A percentile compares a stretch with the other conserved stretches of the same genome.
phyloP scores from a whole-genome alignment of 2,329 filamentous ascomycete genomes.

The Curvularia hawaiiensis region DNA sequence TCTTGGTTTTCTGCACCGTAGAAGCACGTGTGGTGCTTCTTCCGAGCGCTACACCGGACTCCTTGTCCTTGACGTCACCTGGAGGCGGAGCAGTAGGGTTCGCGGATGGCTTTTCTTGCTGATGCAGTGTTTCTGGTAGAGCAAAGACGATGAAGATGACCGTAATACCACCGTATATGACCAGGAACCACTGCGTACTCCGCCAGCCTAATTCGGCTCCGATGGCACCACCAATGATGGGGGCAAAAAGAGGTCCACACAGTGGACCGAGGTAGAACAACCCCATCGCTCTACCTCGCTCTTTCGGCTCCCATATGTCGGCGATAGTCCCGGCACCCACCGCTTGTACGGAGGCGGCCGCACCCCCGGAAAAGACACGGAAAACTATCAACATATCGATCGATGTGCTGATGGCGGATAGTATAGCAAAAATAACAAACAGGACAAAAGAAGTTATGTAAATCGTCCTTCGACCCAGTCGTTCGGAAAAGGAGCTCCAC shows the following conservation, averaged over 20 bases:
- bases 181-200: constrained; percentile 49
- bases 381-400: constrained; percentile 48
- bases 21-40: constrained; percentile 43
- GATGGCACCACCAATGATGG: constrained; percentile 47
- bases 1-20: constrained; percentile 40
- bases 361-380: constrained; percentile 44
- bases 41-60: constrained; percentile 23
- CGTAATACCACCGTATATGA: constrained; percentile 44
- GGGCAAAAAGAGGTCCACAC: constrained; percentile 46
- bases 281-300: constrained; percentile 47
- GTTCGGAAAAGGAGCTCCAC: constrained; percentile 49
- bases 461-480: constrained; percentile 43
- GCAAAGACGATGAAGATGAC: constrained; percentile 41
- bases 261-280: constrained; percentile 48
- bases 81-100: neutral
- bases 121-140: constrained; percentile 43
- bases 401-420: constrained; percentile 42
- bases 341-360: constrained; percentile 46
- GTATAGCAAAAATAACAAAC: constrained; percentile 41
- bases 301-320: constrained; percentile 47
- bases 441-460: constrained; percentile 45
- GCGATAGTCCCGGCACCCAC: constrained; percentile 48
- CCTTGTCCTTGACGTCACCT: constrained; percentile 13
- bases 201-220: constrained; percentile 43
- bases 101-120: constrained; percentile 13